Evolutionary conservation across 106 monocot species (phyloP).

Genomic region (Dendrobium nobile): DNA sequence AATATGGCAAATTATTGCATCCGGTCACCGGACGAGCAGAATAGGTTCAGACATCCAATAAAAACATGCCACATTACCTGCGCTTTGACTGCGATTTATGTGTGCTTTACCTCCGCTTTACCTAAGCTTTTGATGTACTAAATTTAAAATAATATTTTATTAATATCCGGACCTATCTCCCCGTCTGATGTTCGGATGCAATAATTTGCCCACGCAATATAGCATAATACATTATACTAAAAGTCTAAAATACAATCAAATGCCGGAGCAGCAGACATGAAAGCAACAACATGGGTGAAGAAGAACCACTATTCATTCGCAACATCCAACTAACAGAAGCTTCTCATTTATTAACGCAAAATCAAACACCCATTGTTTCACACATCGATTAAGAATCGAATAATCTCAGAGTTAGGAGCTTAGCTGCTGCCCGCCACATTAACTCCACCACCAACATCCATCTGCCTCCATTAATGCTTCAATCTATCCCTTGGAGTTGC

Average conservation of each 20-base stretch:
- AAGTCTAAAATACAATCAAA: neutral
- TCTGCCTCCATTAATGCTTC: conserved; percentile 5
- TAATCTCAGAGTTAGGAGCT: neutral
- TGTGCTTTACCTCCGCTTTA: too few relatives aligned
- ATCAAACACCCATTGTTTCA: neutral
- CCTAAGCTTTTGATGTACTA: too few relatives aligned
- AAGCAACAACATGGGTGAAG: neutral
- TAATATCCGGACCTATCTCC: too few relatives aligned
- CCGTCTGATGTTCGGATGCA: too few relatives aligned
- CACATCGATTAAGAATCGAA: neutral
- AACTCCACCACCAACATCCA: neutral
- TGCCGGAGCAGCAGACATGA: neutral
- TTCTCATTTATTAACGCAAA: neutral
- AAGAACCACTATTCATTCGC: neutral
- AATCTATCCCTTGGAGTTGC: conserved; percentile 1
- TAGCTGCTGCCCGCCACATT: conserved; percentile 10
- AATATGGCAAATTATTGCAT: too few relatives aligned
- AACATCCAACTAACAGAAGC: conserved; percentile 4
- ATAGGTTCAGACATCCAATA: too few relatives aligned
- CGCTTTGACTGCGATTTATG: too few relatives aligned
- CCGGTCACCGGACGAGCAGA: too few relatives aligned
- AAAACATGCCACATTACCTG: too few relatives aligned
- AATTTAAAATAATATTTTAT: too few relatives aligned
- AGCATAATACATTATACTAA: too few relatives aligned
- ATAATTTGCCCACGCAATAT: too few relatives aligned